Percentiles rank a stretch among this genome's conserved stretches.
Conservation (phyloP, 768 basidiomycete genomes). For the Suillus placidus region DNA sequence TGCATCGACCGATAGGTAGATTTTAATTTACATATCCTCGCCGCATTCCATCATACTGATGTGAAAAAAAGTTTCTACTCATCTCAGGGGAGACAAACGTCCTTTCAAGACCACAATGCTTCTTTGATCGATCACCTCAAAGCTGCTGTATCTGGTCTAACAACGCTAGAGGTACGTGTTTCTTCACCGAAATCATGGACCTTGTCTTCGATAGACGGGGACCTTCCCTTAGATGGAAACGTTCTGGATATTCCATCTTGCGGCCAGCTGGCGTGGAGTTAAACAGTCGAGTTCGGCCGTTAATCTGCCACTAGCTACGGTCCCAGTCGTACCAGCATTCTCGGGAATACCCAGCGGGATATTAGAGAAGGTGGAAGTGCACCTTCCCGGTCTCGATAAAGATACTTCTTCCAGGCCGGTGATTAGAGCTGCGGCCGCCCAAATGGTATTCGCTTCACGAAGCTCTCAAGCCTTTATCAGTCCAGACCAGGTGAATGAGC, state of each 20-base stretch:
- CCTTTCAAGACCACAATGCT: conserved; percentile 75
- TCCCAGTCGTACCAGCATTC: conserved; percentile 43
- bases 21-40: neutral
- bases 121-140: conserved; percentile 61
- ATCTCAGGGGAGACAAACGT: conserved; percentile 81
- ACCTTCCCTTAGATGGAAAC: conserved; percentile 73
- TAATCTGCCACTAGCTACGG: conserved; percentile 47
- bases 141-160: conserved; percentile 50
- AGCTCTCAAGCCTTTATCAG: conserved; percentile 74
- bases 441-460: conserved; percentile 83
- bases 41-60: conserved; percentile 14
- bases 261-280: conserved; percentile 61
- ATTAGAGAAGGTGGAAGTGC: conserved; percentile 2
- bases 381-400: neutral
- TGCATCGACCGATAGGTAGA: conserved; percentile 81
- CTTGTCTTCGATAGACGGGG: conserved; percentile 7
- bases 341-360: conserved; percentile 20
- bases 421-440: conserved; percentile 78
- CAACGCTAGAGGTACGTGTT: conserved; percentile 66
- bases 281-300: conserved; percentile 23
- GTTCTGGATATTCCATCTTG: conserved; percentile 80
- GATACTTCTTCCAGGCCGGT: conserved; percentile 22
- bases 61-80: conserved; percentile 69
- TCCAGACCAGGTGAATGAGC: conserved; percentile 58
- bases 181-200: neutral